Evolutionary conservation across 2,329 filamentous ascomycete genomes (phyloP).

Genomic region (Ascochyta lentis): DNA sequence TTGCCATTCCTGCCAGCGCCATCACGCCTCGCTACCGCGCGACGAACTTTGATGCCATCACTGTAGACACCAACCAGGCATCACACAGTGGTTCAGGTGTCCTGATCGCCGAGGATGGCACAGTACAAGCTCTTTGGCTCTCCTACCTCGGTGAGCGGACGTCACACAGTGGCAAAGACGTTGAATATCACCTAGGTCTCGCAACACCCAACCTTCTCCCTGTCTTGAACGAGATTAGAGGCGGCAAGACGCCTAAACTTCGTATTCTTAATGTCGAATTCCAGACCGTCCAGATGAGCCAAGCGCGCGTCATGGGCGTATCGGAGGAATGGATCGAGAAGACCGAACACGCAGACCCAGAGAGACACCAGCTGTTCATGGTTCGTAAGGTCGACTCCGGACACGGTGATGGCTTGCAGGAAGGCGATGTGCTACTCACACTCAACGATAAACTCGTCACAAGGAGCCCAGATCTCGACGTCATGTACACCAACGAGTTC

Average conservation of each 20-base stretch:
- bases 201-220: slow-evolving; percentile 87
- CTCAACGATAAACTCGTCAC: slow-evolving; percentile 93
- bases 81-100: slow-evolving; percentile 94
- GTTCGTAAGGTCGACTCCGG: slow-evolving; percentile 84
- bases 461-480: slow-evolving; percentile 86
- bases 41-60: slow-evolving; percentile 95
- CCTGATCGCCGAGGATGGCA: slow-evolving; percentile 85
- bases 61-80: slow-evolving; percentile 90
- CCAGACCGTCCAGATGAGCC: slow-evolving; percentile 93
- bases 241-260: slow-evolving; percentile 78
- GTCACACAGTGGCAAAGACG: slow-evolving; percentile 79
- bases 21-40: slow-evolving; percentile 91
- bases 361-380: slow-evolving; percentile 97
- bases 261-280: slow-evolving; percentile 94
- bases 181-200: slow-evolving; percentile 94
- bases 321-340: slow-evolving; percentile 94
- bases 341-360: slow-evolving; percentile 85
- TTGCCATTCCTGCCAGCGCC: slow-evolving; percentile 92
- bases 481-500: slow-evolving; percentile 90
- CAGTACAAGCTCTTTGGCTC: slow-evolving; percentile 93
- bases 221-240: slow-evolving; percentile 85
- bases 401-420: slow-evolving; percentile 70
- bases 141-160: slow-evolving; percentile 94
- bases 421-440: slow-evolving; percentile 91
- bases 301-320: slow-evolving; percentile 96